Evolutionary conservation across 2,329 filamentous ascomycete genomes (phyloP), one percentile per base, ranked within the genome.

Genomic region (Sporothrix globosa): DNA sequence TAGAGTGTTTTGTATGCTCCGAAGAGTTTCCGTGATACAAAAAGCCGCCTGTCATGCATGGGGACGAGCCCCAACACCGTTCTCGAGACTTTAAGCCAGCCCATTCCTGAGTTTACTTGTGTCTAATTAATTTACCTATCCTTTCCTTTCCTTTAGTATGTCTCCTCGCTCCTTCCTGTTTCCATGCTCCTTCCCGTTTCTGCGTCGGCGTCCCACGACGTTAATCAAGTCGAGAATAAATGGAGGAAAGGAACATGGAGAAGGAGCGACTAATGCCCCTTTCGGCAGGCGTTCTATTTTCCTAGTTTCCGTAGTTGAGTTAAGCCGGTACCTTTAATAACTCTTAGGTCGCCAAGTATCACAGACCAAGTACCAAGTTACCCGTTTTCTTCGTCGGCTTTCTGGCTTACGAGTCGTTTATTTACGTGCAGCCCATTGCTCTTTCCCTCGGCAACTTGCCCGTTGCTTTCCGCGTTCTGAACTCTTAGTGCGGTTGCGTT

Each of bases 201-300:
- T 52, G 24, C 61, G n/a, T 52, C n/a, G 30, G 46, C 46, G 65
- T 67, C 65, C 30, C 65, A 67, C 65, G 65, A 67, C 30, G 34
- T 41, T 44, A 54, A 44, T 67, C 65, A 67, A 66, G 24, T 39
- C 52, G 46, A 66, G 46, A 50, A 44, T 44, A 66, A 21, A 52
- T 17, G 39, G 39, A 46, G 13, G 21, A 63, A 46, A 27, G 58
- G 39, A 46, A 46, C 21, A 46, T 6, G 13, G 27, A 21, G 58
- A 24, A 44, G 56, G 41, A 17, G 6, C 39, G n/a, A 61, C 41
- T 27, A 27, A 63, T 63, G 39, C 58, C 58, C 34, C n/a, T 46
- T 46, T 46, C 30, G n/a, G 58, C 58, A 46, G 58, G 39, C 58
- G 39, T 46, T 63, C 58, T 63, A 63, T 63, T 63, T 27, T 46